Percentiles rank a stretch among this genome's conserved stretches.
phyloP scores from a whole-genome alignment of 441 rosid species.

The Gossypium davidsonii region DNA sequence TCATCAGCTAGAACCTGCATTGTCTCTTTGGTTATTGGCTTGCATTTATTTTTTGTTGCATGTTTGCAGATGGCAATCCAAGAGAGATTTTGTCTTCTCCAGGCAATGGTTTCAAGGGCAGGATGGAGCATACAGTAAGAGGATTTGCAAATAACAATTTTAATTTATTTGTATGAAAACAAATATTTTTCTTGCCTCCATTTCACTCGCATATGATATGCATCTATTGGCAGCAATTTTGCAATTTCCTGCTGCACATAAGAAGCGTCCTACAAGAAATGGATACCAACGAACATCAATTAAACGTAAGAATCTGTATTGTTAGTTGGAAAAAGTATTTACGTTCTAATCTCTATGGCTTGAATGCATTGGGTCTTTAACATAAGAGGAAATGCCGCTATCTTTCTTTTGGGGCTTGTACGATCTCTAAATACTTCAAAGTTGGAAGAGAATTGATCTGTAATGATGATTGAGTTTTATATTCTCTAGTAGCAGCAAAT shows the following conservation, averaged over 20 bases:
- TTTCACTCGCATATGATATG: slow-evolving; percentile 16
- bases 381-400: not conserved
- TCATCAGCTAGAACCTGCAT: not conserved
- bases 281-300: slow-evolving; percentile 81
- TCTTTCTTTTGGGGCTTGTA: not conserved
- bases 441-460: not conserved
- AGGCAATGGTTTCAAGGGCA: slow-evolving; percentile 97
- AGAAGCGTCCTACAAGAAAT: slow-evolving; percentile 69
- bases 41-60: slow-evolving; percentile 18
- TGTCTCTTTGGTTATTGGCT: slow-evolving; percentile 11
- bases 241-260: slow-evolving; percentile 78
- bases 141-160: slow-evolving; percentile 10
- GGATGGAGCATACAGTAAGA: slow-evolving; percentile 97
- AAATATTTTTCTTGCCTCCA: slow-evolving; percentile 17
- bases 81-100: slow-evolving; percentile 91
- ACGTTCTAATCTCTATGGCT: not conserved
- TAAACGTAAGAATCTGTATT: slow-evolving; percentile 57
- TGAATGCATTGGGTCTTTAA: not conserved
- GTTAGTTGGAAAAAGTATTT: not conserved
- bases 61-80: slow-evolving; percentile 81
- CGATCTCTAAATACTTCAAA: not conserved
- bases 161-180: slow-evolving; percentile 4
- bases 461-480: not conserved
- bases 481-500: not conserved
- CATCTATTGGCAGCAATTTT: slow-evolving; percentile 67